Evolutionary conservation across 257 asterid species (phyloP).

Genomic region (Orobanche coerulescens): DNA sequence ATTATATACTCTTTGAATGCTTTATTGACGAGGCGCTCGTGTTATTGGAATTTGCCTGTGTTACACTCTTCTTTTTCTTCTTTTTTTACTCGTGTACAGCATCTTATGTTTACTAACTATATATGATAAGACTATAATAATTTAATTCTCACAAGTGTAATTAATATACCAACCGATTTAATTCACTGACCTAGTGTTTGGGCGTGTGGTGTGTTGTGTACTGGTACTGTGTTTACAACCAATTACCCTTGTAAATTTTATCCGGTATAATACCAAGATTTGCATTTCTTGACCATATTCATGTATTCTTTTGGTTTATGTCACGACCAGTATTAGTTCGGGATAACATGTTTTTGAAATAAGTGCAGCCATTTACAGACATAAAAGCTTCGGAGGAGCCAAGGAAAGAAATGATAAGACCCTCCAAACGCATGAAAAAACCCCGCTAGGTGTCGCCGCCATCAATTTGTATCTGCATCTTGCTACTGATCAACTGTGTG

Average conservation of each 20-base stretch:
- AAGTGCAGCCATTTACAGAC: constrained; percentile 51
- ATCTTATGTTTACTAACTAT: neutral
- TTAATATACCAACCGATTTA: too few species aligned
- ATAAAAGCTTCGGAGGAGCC: constrained; percentile 39
- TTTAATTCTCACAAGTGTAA: neutral
- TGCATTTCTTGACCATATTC: neutral
- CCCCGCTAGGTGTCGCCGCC: constrained; percentile 35
- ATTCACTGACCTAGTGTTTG: too few species aligned
- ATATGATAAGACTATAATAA: neutral
- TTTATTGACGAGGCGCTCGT: neutral
- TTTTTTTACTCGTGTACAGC: neutral
- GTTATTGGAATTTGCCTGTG: neutral
- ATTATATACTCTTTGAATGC: neutral
- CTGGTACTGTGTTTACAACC: too few species aligned
- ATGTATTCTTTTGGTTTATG: neutral
- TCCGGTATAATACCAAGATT: neutral
- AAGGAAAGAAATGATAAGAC: constrained; percentile 51
- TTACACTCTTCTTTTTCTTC: neutral
- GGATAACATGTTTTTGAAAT: constrained; percentile 10
- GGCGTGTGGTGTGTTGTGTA: too few species aligned
- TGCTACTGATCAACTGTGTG: neutral
- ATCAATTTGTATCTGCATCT: neutral
- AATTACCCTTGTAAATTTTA: neutral
- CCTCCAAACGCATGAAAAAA: constrained; percentile 56
- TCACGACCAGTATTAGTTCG: neutral